Evolutionary conservation across 805 yeast genomes (phyloP).

Genomic region (Barnettozyma vustinii): DNA sequence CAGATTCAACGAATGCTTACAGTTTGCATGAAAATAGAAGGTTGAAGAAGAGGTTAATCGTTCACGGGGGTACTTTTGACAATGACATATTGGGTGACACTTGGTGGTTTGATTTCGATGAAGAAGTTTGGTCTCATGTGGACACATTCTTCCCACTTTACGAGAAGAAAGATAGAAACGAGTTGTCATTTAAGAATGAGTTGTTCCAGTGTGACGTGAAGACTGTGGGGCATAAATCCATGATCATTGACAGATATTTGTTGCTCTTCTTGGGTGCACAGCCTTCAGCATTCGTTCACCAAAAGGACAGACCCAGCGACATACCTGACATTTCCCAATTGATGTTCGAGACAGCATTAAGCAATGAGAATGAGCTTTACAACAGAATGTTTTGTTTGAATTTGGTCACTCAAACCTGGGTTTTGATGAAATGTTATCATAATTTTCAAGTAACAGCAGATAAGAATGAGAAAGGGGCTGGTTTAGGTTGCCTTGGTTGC

Average conservation of each 20-base stretch:
- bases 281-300: constrained; percentile 3
- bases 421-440: constrained; percentile 11
- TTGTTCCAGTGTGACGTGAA: constrained; percentile 9
- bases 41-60: constrained; percentile 19
- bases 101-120: constrained; percentile 44
- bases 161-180: constrained; percentile 2
- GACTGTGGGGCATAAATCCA: constrained; percentile 14
- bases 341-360: not conserved
- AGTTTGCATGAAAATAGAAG: not conserved
- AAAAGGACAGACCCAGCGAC: not conserved
- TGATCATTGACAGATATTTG: constrained; percentile 18
- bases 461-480: not conserved
- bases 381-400: constrained; percentile 13
- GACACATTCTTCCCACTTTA: constrained; percentile 24
- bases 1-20: constrained; percentile 6
- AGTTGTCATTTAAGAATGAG: constrained; percentile 11
- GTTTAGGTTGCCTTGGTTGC: constrained; percentile 10
- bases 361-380: constrained; percentile 4
- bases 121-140: constrained; percentile 35
- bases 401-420: constrained; percentile 15
- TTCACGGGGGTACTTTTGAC: constrained; percentile 35
- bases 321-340: constrained; percentile 16
- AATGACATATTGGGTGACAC: constrained; percentile 38
- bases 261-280: constrained; percentile 16
- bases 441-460: constrained; percentile 1